A percentile compares a stretch with the other conserved stretches of the same genome.
phyloP scores from a whole-genome alignment of 257 asterid species.

The Nicotiana sylvestris region DNA sequence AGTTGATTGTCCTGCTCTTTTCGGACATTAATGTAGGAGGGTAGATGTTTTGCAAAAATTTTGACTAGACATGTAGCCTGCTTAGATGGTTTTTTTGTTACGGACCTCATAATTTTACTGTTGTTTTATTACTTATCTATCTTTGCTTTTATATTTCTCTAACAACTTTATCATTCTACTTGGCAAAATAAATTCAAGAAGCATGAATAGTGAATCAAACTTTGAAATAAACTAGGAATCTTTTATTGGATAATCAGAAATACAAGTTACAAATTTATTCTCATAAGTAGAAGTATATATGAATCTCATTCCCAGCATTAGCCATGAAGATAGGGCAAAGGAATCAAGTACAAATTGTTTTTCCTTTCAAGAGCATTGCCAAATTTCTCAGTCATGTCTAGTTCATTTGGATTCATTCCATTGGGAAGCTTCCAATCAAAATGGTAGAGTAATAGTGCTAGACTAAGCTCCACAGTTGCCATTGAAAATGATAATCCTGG shows the following conservation, averaged over 20 bases:
- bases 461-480: constrained; percentile 17
- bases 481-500: constrained; percentile 19
- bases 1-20: no score
- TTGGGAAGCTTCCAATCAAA: constrained; percentile 29
- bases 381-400: constrained; percentile 18
- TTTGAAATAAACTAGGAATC: neutral
- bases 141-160: neutral
- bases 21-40: no score
- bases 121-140: neutral
- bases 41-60: neutral
- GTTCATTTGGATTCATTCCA: constrained; percentile 2
- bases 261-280: neutral
- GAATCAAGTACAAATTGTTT: neutral
- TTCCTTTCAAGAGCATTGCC: constrained; percentile 11
- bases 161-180: neutral
- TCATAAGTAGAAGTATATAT: neutral
- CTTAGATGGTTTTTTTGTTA: no score
- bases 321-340: neutral
- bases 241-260: neutral
- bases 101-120: neutral
- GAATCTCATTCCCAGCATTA: neutral
- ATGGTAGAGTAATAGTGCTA: constrained; percentile 22
- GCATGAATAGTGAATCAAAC: neutral
- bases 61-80: neutral
- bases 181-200: neutral